Evolutionary conservation across 257 asterid species (phyloP).

Genomic region (Nicotiana paniculata): DNA sequence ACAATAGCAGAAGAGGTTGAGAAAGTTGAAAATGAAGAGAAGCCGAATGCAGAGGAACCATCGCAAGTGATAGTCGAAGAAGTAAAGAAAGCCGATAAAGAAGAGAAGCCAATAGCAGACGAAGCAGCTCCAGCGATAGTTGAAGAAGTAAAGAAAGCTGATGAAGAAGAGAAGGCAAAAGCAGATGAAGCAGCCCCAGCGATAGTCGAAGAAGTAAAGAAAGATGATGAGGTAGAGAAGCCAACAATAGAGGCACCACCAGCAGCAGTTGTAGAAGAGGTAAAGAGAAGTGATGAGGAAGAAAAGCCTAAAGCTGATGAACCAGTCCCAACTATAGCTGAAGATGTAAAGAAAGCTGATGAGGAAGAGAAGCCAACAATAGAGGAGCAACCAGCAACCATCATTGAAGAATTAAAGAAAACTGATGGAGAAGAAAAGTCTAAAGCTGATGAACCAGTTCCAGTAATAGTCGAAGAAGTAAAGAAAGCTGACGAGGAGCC

Average conservation of each 20-base stretch:
- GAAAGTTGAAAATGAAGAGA: background rate
- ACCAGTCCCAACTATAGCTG: background rate
- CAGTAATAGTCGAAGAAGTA: background rate
- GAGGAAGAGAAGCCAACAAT: background rate
- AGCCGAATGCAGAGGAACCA: background rate
- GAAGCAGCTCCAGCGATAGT: background rate
- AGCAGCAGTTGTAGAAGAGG: background rate
- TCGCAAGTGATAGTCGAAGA: slow-evolving; percentile 2
- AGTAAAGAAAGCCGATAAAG: slow-evolving; percentile 1
- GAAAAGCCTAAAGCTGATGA: slow-evolving; percentile 1
- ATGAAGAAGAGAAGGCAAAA: background rate
- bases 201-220: background rate
- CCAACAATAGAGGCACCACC: background rate
- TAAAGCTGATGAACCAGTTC: no score
- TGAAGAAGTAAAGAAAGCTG: background rate
- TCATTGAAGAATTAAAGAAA: background rate
- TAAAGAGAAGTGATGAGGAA: background rate
- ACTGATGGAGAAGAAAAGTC: background rate
- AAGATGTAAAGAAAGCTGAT: background rate
- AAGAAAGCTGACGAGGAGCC: background rate
- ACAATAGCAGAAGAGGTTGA: slow-evolving; percentile 2
- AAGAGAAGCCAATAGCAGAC: background rate
- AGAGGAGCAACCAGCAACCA: background rate
- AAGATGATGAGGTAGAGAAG: background rate
- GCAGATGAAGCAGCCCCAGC: background rate